These are phyloP conservation scores for Monilinia laxa DNA, from an alignment of 2,329 filamentous ascomycete species.

Conservation along the genomic window DNA sequence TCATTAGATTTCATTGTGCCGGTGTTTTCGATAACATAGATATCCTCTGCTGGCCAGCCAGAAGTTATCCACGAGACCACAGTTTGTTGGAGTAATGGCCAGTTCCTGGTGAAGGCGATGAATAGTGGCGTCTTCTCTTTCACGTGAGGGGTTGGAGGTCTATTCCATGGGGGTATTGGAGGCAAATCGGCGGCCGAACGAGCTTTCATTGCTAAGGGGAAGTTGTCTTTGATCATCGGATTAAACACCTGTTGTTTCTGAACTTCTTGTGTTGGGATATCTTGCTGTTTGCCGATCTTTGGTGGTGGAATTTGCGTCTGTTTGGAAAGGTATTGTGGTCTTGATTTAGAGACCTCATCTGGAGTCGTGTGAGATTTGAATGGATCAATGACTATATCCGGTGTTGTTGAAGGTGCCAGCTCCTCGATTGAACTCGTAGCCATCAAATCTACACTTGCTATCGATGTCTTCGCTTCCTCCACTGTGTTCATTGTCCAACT, in stretches of 20 bases:
- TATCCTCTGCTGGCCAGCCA: conserved; percentile 56
- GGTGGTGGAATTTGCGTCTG: neutral
- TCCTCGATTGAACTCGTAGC: neutral
- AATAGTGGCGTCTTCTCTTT: conserved; percentile 51
- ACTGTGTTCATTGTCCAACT: neutral
- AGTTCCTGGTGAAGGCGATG: conserved; percentile 57
- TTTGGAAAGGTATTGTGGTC: neutral
- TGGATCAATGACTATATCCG: neutral
- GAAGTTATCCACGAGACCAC: conserved; percentile 57
- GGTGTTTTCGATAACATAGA: conserved; percentile 59
- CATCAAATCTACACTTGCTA: too few relatives aligned
- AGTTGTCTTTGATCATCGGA: conserved; percentile 29
- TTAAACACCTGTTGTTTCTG: conserved; percentile 8
- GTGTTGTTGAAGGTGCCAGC: neutral
- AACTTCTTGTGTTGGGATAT: neutral
- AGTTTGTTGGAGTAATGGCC: conserved; percentile 53
- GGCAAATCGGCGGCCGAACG: conserved; percentile 39
- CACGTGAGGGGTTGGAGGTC: conserved; percentile 43
- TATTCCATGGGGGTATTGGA: conserved; percentile 48
- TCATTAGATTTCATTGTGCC: conserved; percentile 54
- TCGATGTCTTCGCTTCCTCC: neutral
- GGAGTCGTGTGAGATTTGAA: neutral
- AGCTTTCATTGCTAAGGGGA: conserved; percentile 31
- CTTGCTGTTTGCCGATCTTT: neutral
- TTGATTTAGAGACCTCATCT: neutral